Base-by-base conservation (phyloP, 2,329 filamentous ascomycete genomes). In the Seiridium unicorne region DNA sequence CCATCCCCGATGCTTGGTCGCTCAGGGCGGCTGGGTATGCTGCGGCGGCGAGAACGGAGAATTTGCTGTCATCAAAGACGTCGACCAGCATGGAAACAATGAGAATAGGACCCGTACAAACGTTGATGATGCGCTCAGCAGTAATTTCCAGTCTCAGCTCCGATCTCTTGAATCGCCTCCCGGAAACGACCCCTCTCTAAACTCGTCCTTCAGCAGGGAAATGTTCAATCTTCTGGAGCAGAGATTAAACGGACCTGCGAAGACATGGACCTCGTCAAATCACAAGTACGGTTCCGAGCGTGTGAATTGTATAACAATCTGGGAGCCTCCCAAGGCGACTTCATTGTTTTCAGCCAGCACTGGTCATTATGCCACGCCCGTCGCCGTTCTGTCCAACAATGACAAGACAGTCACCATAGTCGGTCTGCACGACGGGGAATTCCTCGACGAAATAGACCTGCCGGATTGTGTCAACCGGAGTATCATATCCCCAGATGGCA, bases 401-500 rank as follows among this genome's bases (percentile, higher is more conserved):
- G 95, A 98, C 77, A 89, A 88, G 72, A 92, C 91, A 1, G 90
- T 98, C 60, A 89, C 89, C 35, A 78, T 97, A n/a, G 92, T 96
- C 70, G 90, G 89, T 54, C 79, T 98, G 26, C 80, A 84, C 35
- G 85, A 89, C 57, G 73, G 74, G 11, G 81, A 90, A 61, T 81
- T 89, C 42, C 76, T 96, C 31, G 87, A 91, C 58, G 83, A 88
- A 48, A 78, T 97, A 57, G 82, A 85, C 3, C 89, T 96, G 64
- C 89, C 91, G 4, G 90, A 94, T 70, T 90, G 88, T 64, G 94
- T 98, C 78, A 99, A 99, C 69, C 92, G 96, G 70, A 92, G 93
- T 40, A 86, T 93, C n/a, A 89, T 99, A 57, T 97, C 94, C 5
- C 95, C 94, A 0, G 90, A 97, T 71, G 94, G 93, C 1, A 84